These are phyloP conservation scores for Hirschioporus abietinus DNA, from an alignment of 768 basidiomycete genomes.

Conservation along the genomic window DNA sequence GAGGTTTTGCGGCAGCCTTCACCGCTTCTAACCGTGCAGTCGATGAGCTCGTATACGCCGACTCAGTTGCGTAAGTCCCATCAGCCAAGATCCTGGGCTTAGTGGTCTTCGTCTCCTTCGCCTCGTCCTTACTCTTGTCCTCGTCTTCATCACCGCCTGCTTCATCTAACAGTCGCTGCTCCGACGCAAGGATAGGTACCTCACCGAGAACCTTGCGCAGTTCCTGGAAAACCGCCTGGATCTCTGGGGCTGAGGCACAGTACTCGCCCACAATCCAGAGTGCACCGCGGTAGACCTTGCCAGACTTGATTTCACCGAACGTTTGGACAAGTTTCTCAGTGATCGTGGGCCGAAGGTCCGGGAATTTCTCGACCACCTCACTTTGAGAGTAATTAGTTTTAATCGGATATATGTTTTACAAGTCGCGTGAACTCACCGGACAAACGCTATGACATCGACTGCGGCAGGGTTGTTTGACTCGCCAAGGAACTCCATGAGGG, in stretches of 20 bases:
- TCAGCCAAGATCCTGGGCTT: constrained; percentile 85
- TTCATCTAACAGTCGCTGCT: constrained; percentile 79
- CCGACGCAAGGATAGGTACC: constrained; percentile 93
- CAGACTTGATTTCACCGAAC: constrained; percentile 85
- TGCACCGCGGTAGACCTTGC: constrained; percentile 94
- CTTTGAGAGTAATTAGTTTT: constrained; percentile 27
- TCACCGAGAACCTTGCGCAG: constrained; percentile 87
- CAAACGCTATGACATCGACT: constrained; percentile 88
- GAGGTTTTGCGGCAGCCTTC: constrained; percentile 86
- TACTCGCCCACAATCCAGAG: constrained; percentile 99
- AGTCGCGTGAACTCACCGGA: constrained; percentile 39
- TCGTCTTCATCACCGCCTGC: constrained; percentile 53
- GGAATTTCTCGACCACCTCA: constrained; percentile 98
- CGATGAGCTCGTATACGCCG: constrained; percentile 67
- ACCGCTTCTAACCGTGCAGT: constrained; percentile 70
- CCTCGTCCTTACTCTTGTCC: constrained; percentile 42
- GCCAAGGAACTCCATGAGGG: constrained; percentile 89
- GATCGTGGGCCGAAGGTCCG: constrained; percentile 73
- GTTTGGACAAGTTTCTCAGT: constrained; percentile 80
- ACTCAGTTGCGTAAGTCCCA: constrained; percentile 97
- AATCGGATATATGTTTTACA: constrained; percentile 20
- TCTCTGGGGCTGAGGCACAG: constrained; percentile 59
- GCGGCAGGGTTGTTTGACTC: constrained; percentile 95
- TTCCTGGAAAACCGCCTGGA: constrained; percentile 68
- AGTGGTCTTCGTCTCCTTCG: constrained; percentile 40